A percentile compares a stretch with the other conserved stretches of the same genome.
Conservation (phyloP, 371 early-diverging fungal species). For the Lichtheimia ornata region DNA sequence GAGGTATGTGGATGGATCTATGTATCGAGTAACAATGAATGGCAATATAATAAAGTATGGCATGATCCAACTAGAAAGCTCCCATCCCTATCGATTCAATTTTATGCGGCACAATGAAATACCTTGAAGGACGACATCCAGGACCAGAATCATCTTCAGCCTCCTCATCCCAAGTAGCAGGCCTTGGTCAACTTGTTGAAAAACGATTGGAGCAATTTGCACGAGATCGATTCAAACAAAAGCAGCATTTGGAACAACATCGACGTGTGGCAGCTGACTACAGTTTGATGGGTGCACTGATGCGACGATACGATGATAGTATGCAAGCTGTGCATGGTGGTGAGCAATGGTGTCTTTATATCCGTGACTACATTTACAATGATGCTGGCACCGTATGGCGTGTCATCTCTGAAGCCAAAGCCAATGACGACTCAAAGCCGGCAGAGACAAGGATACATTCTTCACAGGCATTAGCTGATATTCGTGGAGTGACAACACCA, state of each 20-base stretch:
- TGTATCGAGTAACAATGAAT: background rate
- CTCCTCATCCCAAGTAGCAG: conserved; percentile 3
- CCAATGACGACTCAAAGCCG: conserved; percentile 12
- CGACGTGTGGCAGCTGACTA: conserved; percentile 23
- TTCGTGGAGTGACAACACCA: conserved; percentile 2
- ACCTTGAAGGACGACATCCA: conserved; percentile 10
- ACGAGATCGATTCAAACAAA: conserved; percentile 9
- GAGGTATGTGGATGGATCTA: conserved; percentile 6
- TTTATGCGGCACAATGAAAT: conserved; percentile 16
- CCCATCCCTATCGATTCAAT: conserved; percentile 7
- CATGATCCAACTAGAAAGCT: background rate
- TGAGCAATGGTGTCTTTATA: conserved; percentile 36
- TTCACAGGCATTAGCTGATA: conserved; percentile 22
- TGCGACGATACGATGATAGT: conserved; percentile 30
- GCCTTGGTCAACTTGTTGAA: conserved; percentile 9
- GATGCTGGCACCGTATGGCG: conserved; percentile 38
- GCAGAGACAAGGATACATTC: conserved; percentile 15
- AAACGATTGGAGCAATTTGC: conserved; percentile 22
- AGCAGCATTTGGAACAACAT: conserved; percentile 9
- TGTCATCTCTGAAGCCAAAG: conserved; percentile 15
- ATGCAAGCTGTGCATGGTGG: conserved; percentile 9
- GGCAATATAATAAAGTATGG: background rate
- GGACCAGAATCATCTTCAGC: background rate
- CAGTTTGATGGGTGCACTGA: conserved; percentile 39
- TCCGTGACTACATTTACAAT: conserved; percentile 35